Evolutionary conservation across 2,329 filamentous ascomycete genomes (phyloP), one percentile per base, ranked within the genome.

Genomic region (Gnomoniopsis smithogilvyi): DNA sequence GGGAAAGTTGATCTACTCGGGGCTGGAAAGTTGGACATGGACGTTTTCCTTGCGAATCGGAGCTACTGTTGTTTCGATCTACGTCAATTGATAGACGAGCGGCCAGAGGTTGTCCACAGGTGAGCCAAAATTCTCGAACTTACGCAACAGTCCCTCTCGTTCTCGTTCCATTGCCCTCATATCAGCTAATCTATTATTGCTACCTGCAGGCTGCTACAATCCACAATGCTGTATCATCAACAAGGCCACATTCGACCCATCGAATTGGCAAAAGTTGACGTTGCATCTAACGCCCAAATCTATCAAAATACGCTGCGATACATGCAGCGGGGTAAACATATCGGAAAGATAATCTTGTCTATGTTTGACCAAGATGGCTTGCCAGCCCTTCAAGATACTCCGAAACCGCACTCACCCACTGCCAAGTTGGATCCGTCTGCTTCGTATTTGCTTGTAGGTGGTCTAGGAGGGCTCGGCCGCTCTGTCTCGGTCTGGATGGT

Each of bases 261-360:
- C n/a, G n/a, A n/a, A n/a, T n/a, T n/a, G n/a, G n/a, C n/a, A n/a
- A n/a, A n/a, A n/a, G n/a, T n/a, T n/a, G n/a, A n/a, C n/a, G n/a
- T n/a, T n/a, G n/a, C n/a, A n/a, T n/a, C n/a, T n/a, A n/a, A n/a
- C n/a, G n/a, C n/a, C n/a, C n/a, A n/a, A n/a, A n/a, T n/a, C n/a
- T n/a, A n/a, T n/a, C 61, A 62, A 11, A 63, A 72, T 1, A 73
- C 73, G 1, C 73, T 78, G 61, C 65, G 72, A 2, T 67, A 68
- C 34, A 69, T 80, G 64, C 74, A 76, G 55, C 67, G 65, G 30
- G 76, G 75, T 0, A 64, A 68, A 1, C 76, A 77, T 55, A 69
- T 78, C 17, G 78, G 77, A 0, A 80, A 80, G 56, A 67, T 78
- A 6, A 68, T 77, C 15, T n/a, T n/a, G n/a, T n/a, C n/a, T n/a